A percentile compares a stretch with the other conserved stretches of the same genome.
These are phyloP conservation scores for Paramyrothecium sp. DNA, from an alignment of 2,329 filamentous ascomycete genomes.

Conservation along the genomic window DNA sequence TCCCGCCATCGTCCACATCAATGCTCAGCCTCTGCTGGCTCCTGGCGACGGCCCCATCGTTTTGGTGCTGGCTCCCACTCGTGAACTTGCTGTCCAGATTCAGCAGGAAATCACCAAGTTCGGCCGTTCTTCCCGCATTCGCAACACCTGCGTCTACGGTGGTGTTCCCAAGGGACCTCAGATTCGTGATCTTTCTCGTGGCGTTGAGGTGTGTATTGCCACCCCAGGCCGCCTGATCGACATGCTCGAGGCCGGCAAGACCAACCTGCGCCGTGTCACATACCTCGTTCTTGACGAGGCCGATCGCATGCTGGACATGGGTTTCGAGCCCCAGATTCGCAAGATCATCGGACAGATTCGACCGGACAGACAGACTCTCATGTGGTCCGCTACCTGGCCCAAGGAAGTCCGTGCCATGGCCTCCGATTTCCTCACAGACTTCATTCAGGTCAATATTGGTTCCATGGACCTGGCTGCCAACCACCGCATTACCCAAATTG, in stretches of 20 bases:
- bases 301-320: slow-evolving; percentile 99
- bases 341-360: slow-evolving; percentile 98
- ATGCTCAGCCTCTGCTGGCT: slow-evolving; percentile 93
- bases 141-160: slow-evolving; percentile 98
- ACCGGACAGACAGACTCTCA: slow-evolving; percentile 96
- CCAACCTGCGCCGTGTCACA: slow-evolving; percentile 94
- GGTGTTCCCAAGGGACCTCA: slow-evolving; percentile 98
- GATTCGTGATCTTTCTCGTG: slow-evolving; percentile 89
- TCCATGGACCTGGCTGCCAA: slow-evolving; percentile 96
- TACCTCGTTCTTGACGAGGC: slow-evolving; percentile 98
- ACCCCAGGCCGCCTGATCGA: slow-evolving; percentile 97
- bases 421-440: slow-evolving; percentile 87
- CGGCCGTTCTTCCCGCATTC: slow-evolving; percentile 94
- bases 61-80: slow-evolving; percentile 90
- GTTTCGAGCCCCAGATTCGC: slow-evolving; percentile 98
- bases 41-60: slow-evolving; percentile 97
- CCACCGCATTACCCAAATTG: slow-evolving; percentile 95
- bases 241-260: slow-evolving; percentile 97
- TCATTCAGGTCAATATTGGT: slow-evolving; percentile 98
- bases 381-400: slow-evolving; percentile 99
- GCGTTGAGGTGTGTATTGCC: slow-evolving; percentile 98
- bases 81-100: slow-evolving; percentile 97
- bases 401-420: slow-evolving; percentile 96
- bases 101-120: slow-evolving; percentile 99
- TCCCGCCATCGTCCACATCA: slow-evolving; percentile 98